Percentiles rank a stretch among this genome's conserved stretches.
Conservation (phyloP, 2,329 filamentous ascomycete species). For the Cadophora gregata region DNA sequence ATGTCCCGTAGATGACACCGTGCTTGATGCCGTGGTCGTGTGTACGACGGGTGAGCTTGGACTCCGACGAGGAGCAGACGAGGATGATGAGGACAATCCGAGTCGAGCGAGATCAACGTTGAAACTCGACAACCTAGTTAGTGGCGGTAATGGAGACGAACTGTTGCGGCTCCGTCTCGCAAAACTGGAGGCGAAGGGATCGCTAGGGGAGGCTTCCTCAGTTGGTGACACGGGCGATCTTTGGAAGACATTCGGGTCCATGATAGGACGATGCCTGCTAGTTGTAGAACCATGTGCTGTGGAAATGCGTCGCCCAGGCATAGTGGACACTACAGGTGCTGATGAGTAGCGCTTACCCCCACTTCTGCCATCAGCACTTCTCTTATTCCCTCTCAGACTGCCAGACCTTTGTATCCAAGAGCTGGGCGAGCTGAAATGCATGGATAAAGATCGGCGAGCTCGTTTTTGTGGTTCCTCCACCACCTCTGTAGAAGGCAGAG, state of each 20-base stretch:
- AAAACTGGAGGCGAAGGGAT: constrained; percentile 38
- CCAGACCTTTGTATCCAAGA: constrained; percentile 62
- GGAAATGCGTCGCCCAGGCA: constrained; percentile 37
- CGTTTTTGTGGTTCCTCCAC: constrained; percentile 51
- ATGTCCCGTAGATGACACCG: constrained; percentile 50
- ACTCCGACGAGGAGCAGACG: constrained; percentile 38
- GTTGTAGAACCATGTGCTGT: constrained; percentile 37
- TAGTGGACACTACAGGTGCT: constrained; percentile 52
- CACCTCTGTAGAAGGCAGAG: constrained; percentile 38
- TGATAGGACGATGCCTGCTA: constrained; percentile 31
- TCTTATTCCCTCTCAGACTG: constrained; percentile 62
- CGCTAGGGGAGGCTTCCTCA: constrained; percentile 33
- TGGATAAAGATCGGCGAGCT: constrained; percentile 61
- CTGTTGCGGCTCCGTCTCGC: constrained; percentile 47
- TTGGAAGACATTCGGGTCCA: constrained; percentile 39
- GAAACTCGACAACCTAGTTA: constrained; percentile 60
- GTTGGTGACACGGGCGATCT: constrained; percentile 27
- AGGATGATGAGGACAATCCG: constrained; percentile 50
- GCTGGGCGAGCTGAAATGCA: constrained; percentile 62
- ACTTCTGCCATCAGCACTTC: constrained; percentile 50
- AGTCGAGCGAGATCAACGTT: constrained; percentile 58
- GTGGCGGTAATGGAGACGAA: constrained; percentile 62
- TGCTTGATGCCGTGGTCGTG: constrained; percentile 43
- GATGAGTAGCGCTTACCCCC: constrained; percentile 59
- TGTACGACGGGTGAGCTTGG: constrained; percentile 40